Conservation (phyloP, 2,329 filamentous ascomycete species). For the Geosmithia putterillii region DNA sequence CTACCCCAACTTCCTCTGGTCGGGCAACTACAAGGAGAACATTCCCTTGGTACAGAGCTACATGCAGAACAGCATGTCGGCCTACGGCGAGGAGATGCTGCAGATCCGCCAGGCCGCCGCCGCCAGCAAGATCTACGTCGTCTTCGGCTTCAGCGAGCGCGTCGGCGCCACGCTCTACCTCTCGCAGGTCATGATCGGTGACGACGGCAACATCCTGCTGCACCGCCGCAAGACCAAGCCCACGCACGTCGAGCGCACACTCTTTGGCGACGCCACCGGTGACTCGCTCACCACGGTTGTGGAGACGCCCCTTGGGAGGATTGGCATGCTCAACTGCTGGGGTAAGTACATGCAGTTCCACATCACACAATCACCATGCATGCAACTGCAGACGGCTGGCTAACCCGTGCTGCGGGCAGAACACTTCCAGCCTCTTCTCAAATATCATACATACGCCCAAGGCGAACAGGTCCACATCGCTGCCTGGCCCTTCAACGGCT, state of each 20-base stretch:
- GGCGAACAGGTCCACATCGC: constrained; percentile 33
- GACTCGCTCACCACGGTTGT: constrained; percentile 36
- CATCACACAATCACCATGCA: too few species aligned
- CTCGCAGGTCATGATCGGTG: constrained; percentile 38
- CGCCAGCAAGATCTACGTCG: constrained; percentile 28
- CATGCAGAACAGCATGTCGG: constrained; percentile 26
- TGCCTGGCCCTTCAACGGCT: constrained; percentile 27
- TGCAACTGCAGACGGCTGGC: too few species aligned
- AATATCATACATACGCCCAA: constrained; percentile 30
- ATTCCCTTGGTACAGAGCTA: constrained; percentile 9
- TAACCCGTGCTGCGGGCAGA: too few species aligned
- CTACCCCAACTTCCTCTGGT: constrained; percentile 32
- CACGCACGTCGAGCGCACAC: constrained; percentile 31
- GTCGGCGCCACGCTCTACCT: constrained; percentile 26
- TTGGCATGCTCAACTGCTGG: constrained; percentile 35
- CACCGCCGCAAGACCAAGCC: constrained; percentile 39
- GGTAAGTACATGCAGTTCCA: too few species aligned
- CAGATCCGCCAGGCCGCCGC: constrained; percentile 29
- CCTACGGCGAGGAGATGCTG: constrained; percentile 27
- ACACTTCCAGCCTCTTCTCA: constrained; percentile 35
- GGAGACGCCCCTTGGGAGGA: constrained; percentile 23
- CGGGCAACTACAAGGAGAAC: constrained; percentile 12
- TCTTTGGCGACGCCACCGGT: constrained; percentile 43
- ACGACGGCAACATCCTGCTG: constrained; percentile 29
- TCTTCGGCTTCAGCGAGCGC: constrained; percentile 28